A percentile compares a stretch with the other conserved stretches of the same genome.
phyloP scores from a whole-genome alignment of 108 stramenopile species.

The Cylindrotheca closterium region DNA sequence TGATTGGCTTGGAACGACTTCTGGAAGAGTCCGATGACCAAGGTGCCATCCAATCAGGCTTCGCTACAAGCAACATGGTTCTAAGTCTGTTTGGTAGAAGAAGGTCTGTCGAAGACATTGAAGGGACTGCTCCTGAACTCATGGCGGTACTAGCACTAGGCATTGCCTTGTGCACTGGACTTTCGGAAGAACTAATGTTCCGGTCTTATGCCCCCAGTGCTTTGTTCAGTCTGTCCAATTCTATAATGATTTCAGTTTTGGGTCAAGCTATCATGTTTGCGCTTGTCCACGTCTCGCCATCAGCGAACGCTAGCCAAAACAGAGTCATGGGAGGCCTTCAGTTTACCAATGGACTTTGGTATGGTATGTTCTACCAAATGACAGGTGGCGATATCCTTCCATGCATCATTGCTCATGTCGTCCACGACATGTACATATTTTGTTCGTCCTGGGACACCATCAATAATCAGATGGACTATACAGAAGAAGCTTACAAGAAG shows the following conservation, averaged over 20 bases:
- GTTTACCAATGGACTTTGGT: slow-evolving; percentile 44
- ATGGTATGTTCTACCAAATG: slow-evolving; percentile 31
- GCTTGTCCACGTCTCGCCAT: slow-evolving; percentile 36
- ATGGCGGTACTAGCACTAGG: slow-evolving; percentile 18
- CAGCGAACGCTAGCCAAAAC: slow-evolving; percentile 39
- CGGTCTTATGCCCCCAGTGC: slow-evolving; percentile 44
- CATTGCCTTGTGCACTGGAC: slow-evolving; percentile 32
- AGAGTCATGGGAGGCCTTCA: slow-evolving; percentile 28
- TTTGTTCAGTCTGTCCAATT: slow-evolving; percentile 23
- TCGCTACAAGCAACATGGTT: slow-evolving; percentile 54
- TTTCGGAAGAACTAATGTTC: slow-evolving; percentile 58
- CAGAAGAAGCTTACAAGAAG: slow-evolving; percentile 21
- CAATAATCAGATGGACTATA: slow-evolving; percentile 62
- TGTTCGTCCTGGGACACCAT: slow-evolving; percentile 39
- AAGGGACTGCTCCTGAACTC: slow-evolving; percentile 19
- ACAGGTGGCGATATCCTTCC: slow-evolving; percentile 48
- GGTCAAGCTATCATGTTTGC: slow-evolving; percentile 54
- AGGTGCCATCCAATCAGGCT: slow-evolving; percentile 33
- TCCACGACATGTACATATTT: slow-evolving; percentile 48
- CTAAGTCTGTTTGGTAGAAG: slow-evolving; percentile 58
- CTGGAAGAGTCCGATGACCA: slow-evolving; percentile 38
- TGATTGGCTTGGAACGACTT: slow-evolving; percentile 31
- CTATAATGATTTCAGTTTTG: slow-evolving; percentile 24
- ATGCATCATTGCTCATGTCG: slow-evolving; percentile 44
- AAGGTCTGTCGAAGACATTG: slow-evolving; percentile 11